Base-by-base conservation (phyloP, 441 rosid genomes). In the Brassica balearica region DNA sequence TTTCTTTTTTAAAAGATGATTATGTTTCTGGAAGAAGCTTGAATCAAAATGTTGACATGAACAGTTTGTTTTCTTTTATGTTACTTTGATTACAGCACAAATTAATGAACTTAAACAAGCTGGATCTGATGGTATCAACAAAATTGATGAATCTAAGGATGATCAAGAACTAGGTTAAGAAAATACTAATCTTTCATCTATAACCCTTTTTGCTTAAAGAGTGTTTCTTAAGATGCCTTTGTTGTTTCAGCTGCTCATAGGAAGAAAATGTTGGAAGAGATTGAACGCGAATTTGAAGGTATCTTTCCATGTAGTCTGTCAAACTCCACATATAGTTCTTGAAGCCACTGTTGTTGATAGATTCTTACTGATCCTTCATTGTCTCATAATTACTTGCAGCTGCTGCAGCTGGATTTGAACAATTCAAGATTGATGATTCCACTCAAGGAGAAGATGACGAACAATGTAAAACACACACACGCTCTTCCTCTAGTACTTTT, bases 341-440 rank as follows among this genome's bases (percentile, higher is more conserved):
- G 46, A 63, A 72, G n/a, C 19, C 23, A 38, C 2, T 38, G 3
- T 5, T 27, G 43, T 61, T 9, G 32, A 61, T 61, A 62, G 15
- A 68, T 7, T 73, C 56, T 79, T 79, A 79, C 78, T 53, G 5
- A 41, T 51, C 51, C 56, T 53, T 38, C 14, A 70, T 34, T n/a
- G n/a, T 70, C 53, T 22, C 56, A 12, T 71, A 19, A 27, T 11
- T 69, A 74, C 71, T 79, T 64, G 63, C 79, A 79, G 79, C 78
- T 56, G 75, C 82, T 53, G 15, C 38, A n/a, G 68, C 82, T 74
- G 79, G 82, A 63, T 74, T 79, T 74, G 58, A 58, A 14, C 46
- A 80, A 9, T 60, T 80, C n/a, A 69, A 69, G 82, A 41, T 14
- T 80, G 63, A 69, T 64, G 79, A 79, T 27, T 74, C 72, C 29